These are phyloP conservation scores for Ceratobasidium sp. DNA, from an alignment of 1,284 basidiomycete genomes.

Conservation along the genomic window DNA sequence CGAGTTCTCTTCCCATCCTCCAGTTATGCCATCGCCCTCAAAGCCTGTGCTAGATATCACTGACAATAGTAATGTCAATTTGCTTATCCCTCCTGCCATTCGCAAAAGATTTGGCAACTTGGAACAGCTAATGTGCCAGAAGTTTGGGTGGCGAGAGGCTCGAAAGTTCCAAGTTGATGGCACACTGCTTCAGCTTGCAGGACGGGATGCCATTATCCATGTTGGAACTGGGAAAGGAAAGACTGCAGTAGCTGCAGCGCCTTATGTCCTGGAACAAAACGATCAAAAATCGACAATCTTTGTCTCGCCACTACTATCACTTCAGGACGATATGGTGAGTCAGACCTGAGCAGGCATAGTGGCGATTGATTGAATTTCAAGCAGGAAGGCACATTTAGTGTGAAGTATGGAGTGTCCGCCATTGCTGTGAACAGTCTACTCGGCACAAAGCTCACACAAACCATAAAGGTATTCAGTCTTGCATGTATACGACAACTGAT, in stretches of 20 bases:
- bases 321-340: constrained; percentile 53
- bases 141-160: constrained; percentile 38
- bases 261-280: constrained; percentile 48
- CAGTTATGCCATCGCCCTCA: background rate
- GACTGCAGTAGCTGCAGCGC: constrained; percentile 52
- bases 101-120: background rate
- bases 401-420: background rate
- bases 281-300: constrained; percentile 51
- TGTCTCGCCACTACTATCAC: constrained; percentile 53
- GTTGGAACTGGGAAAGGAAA: constrained; percentile 53
- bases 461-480: background rate
- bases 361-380: background rate
- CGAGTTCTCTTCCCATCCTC: too few relatives aligned
- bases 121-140: background rate
- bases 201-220: constrained; percentile 51
- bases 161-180: constrained; percentile 47
- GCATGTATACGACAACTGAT: background rate
- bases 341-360: background rate
- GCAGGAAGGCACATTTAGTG: background rate
- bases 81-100: background rate
- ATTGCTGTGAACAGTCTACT: background rate
- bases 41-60: background rate
- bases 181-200: constrained; percentile 48
- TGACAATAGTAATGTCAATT: background rate
- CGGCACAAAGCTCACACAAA: background rate